Conservation (phyloP, 2,329 filamentous ascomycete genomes). For the Salinomyces thailandicus region DNA sequence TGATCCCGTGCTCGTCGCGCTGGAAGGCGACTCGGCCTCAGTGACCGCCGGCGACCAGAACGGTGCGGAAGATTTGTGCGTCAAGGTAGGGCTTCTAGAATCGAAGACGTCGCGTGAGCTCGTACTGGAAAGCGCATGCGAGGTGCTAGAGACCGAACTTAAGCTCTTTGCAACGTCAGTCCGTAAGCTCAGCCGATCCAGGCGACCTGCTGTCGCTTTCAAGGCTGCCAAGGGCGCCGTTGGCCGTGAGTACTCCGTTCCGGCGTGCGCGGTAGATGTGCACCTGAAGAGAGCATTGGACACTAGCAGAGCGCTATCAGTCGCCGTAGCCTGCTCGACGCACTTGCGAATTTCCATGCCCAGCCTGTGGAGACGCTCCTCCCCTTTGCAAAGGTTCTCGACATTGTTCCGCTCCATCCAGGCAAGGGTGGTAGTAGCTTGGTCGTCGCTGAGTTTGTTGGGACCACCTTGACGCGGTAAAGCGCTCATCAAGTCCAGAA, state of each 20-base stretch:
- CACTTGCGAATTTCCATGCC: constrained; percentile 82
- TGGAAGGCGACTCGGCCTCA: constrained; percentile 52
- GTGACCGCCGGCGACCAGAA: constrained; percentile 86
- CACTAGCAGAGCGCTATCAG: constrained; percentile 84
- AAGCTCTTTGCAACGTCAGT: constrained; percentile 14
- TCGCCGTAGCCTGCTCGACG: constrained; percentile 70
- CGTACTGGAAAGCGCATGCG: constrained; percentile 19
- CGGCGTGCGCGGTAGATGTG: constrained; percentile 29
- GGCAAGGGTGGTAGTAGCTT: constrained; percentile 69
- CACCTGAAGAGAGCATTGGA: constrained; percentile 78
- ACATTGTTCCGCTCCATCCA: constrained; percentile 77
- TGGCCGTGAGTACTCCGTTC: neutral
- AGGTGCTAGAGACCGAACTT: constrained; percentile 17
- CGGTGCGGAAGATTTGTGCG: constrained; percentile 64
- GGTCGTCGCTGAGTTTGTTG: constrained; percentile 93
- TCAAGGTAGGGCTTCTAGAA: constrained; percentile 54
- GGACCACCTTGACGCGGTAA: constrained; percentile 75
- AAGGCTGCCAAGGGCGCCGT: constrained; percentile 4
- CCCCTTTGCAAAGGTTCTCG: constrained; percentile 88
- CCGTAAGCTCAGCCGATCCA: constrained; percentile 12
- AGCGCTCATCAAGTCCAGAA: constrained; percentile 78
- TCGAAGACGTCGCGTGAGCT: constrained; percentile 56
- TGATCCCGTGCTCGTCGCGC: constrained; percentile 46
- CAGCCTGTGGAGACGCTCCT: constrained; percentile 90
- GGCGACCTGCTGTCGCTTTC: constrained; percentile 6